phyloP scores from a whole-genome alignment of 805 yeast genomes.

The Metschnikowia rubicola region DNA sequence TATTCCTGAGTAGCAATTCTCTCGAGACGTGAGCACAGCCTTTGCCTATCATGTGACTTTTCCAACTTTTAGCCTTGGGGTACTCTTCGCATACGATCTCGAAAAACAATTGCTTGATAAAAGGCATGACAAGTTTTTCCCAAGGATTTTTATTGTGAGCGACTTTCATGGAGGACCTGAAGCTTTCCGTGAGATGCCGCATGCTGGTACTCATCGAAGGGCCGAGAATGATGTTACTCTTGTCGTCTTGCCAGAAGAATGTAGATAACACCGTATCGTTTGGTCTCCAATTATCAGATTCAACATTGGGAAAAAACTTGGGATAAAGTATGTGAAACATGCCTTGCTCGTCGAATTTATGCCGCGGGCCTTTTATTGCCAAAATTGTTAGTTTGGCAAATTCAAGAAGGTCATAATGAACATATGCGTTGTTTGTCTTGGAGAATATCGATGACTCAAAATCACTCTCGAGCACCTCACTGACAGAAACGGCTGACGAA shows the following conservation, averaged over 20 bases:
- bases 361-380: slow-evolving; percentile 40
- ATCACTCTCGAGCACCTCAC: slow-evolving; percentile 14
- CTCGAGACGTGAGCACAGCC: slow-evolving; percentile 7
- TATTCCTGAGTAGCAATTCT: slow-evolving; percentile 10
- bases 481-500: slow-evolving; percentile 1
- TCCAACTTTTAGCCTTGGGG: slow-evolving; percentile 13
- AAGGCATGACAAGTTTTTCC: slow-evolving; percentile 29
- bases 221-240: slow-evolving; percentile 13
- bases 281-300: slow-evolving; percentile 40
- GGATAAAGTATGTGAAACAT: slow-evolving; percentile 44
- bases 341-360: slow-evolving; percentile 38
- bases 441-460: slow-evolving; percentile 22
- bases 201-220: slow-evolving; percentile 22
- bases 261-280: slow-evolving; percentile 17
- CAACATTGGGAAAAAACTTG: slow-evolving; percentile 40
- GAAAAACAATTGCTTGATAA: slow-evolving; percentile 26
- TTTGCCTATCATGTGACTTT: slow-evolving; percentile 9
- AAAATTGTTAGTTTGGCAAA: slow-evolving; percentile 38
- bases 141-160: slow-evolving; percentile 23
- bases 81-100: slow-evolving; percentile 29
- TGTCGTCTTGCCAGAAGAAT: slow-evolving; percentile 14
- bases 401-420: slow-evolving; percentile 33
- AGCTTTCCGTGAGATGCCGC: slow-evolving; percentile 16
- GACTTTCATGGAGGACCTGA: slow-evolving; percentile 29
- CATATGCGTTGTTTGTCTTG: slow-evolving; percentile 28